Evolutionary conservation across 805 yeast species (phyloP), one percentile per base, ranked within the genome.

Genomic region (Suhomyces emberorum): DNA sequence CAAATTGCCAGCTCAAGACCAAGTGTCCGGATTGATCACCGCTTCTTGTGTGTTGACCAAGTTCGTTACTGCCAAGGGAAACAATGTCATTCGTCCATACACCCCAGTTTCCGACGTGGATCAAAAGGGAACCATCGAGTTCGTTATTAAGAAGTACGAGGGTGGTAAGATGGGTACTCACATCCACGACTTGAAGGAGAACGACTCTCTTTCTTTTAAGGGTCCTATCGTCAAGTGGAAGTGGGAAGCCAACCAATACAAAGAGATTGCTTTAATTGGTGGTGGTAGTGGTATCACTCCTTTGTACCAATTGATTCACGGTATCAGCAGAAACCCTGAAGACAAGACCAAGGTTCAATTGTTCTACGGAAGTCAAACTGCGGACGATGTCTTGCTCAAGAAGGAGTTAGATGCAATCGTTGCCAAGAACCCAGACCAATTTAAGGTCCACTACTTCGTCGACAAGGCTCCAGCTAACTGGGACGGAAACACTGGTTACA

Each of bases 261-360:
- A 84, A 54, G 70, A 79, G 47, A 79, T 93, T 59, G 78, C 83
- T 40, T 76, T 93, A 59, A 72, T 93, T 50, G 98, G 96, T 53
- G 98, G 95, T 56, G 98, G 98, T 58, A 75, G 95, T 34, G 98
- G 98, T 66, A 89, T 93, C 62, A 87, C 97, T 32, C 98, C 98
- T 42, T 74, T 93, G 65, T 89, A 76, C 74, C 98, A 93, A 72
- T 67, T 93, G 61, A 62, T 87, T 44, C 83, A 79, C 54, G 81
- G 78, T 59, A 76, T 91, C 58, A 73, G 85, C 55, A 72, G 74
- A 58, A 79, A 89, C 73, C 89, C 95, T 38, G 69, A 65, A 30
- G 98, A 93, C 69, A 83, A 87, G 63, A 93, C 98, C 55, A 83
- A 88, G 74, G 81, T 93, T 46, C 74, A 80, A 45, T 72, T 93